phyloP scores from a whole-genome alignment of 345 rosid genomes.

The Cardamine occulta region DNA sequence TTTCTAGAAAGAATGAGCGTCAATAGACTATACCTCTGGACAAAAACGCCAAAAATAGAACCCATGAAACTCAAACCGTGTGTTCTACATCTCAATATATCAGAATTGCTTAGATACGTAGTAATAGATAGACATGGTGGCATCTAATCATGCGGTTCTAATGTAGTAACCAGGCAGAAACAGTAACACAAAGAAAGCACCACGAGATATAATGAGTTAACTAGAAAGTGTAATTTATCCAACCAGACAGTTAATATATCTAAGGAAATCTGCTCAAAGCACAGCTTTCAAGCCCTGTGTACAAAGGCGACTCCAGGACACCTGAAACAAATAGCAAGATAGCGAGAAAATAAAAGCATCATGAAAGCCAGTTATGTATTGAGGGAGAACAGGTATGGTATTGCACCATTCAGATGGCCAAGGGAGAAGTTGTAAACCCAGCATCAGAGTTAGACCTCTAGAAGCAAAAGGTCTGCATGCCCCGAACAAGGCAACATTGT shows the following conservation, averaged over 20 bases:
- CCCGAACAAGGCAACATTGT: slow-evolving; percentile 51
- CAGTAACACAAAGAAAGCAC: neutral
- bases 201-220: neutral
- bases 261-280: slow-evolving; percentile 35
- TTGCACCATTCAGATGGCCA: slow-evolving; percentile 42
- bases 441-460: slow-evolving; percentile 53
- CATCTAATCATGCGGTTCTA: slow-evolving; percentile 19
- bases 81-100: neutral
- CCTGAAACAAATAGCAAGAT: slow-evolving; percentile 41
- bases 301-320: slow-evolving; percentile 36
- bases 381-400: slow-evolving; percentile 34
- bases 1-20: slow-evolving; percentile 13
- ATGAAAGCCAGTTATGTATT: slow-evolving; percentile 25
- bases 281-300: slow-evolving; percentile 35
- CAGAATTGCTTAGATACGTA: neutral
- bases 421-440: slow-evolving; percentile 43
- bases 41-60: neutral
- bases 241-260: slow-evolving; percentile 15
- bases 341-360: neutral
- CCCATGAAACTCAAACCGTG: neutral
- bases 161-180: slow-evolving; percentile 4
- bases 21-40: neutral
- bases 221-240: neutral
- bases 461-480: slow-evolving; percentile 49
- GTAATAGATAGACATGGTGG: neutral